These are phyloP conservation scores for Dioszegia hungarica DNA, from an alignment of 768 basidiomycete genomes.

Conservation along the genomic window DNA sequence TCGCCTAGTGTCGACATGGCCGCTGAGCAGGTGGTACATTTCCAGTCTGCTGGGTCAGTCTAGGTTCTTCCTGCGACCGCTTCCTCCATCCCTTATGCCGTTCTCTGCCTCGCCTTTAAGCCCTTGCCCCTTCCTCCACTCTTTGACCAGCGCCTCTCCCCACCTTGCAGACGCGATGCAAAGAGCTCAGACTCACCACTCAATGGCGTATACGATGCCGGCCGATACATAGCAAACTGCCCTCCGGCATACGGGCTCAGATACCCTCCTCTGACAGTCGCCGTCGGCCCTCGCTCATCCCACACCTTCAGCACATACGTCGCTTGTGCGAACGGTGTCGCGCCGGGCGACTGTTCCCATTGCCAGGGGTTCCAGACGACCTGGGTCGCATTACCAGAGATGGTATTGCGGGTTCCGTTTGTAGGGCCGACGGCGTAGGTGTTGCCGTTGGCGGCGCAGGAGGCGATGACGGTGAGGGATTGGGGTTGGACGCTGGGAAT, in stretches of 20 bases:
- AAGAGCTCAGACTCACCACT: slow-evolving; percentile 50
- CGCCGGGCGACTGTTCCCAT: slow-evolving; percentile 63
- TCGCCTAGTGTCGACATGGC: slow-evolving; percentile 32
- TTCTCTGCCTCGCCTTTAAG: no score
- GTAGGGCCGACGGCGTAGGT: slow-evolving; percentile 83
- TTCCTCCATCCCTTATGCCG: neutral
- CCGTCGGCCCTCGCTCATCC: slow-evolving; percentile 71
- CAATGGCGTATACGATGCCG: slow-evolving; percentile 65
- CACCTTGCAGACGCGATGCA: no score
- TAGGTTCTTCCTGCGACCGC: neutral
- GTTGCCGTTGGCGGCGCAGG: slow-evolving; percentile 73
- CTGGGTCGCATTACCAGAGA: slow-evolving; percentile 64
- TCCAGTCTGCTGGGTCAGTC: slow-evolving; percentile 46
- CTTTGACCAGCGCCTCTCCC: no score
- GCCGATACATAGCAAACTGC: slow-evolving; percentile 79
- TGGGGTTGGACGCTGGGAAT: slow-evolving; percentile 57
- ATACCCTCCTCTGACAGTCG: slow-evolving; percentile 60
- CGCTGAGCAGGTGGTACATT: slow-evolving; percentile 50
- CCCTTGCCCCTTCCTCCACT: neutral
- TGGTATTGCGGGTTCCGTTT: slow-evolving; percentile 55
- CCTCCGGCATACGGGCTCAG: slow-evolving; percentile 66
- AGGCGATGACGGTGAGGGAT: slow-evolving; percentile 71
- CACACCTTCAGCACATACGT: slow-evolving; percentile 74
- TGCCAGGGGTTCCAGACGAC: slow-evolving; percentile 72
- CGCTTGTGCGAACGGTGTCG: slow-evolving; percentile 66